These are phyloP conservation scores for Pichia sp. DNA, from an alignment of 1,139 yeast species.

Conservation along the genomic window DNA sequence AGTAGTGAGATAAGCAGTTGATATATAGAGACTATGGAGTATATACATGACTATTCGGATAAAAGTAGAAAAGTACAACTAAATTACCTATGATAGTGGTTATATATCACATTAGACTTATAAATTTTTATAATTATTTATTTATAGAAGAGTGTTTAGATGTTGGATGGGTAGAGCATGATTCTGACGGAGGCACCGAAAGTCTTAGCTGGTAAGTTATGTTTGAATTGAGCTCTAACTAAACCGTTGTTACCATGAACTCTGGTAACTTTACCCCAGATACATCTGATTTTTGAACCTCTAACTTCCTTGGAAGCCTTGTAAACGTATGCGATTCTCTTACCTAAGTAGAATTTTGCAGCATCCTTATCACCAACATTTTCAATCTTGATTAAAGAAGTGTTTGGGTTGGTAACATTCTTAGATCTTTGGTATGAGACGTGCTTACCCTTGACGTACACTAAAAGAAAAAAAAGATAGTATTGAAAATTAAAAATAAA, in stretches of 20 bases:
- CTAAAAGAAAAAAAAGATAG: conserved; percentile 39
- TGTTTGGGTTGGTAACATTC: conserved; percentile 97
- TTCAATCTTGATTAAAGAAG: conserved; percentile 93
- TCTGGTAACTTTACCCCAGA: conserved; percentile 99
- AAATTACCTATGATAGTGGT: conserved; percentile 9
- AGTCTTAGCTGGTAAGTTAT: conserved; percentile 99
- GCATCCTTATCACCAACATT: conserved; percentile 89
- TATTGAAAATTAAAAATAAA: background rate
- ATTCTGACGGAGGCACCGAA: conserved; percentile 99
- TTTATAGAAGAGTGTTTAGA: conserved; percentile 46
- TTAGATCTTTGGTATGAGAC: conserved; percentile 99
- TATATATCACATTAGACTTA: conserved; percentile 17
- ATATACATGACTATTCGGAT: conserved; percentile 22
- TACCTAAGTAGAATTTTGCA: conserved; percentile 98
- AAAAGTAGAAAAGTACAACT: conserved; percentile 19
- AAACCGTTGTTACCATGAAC: conserved; percentile 98
- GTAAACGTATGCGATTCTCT: conserved; percentile 99
- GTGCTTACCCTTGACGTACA: conserved; percentile 99
- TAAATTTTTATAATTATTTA: conserved; percentile 14
- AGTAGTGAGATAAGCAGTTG: no score
- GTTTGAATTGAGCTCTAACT: conserved; percentile 98
- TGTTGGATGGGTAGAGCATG: conserved; percentile 99
- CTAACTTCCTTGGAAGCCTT: conserved; percentile 96
- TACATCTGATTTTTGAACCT: conserved; percentile 98
- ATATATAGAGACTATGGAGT: no score